Percentiles rank a stretch among this genome's conserved stretches.
Conservation (phyloP, 2,329 filamentous ascomycete genomes). For the Microdochium bolleyi region DNA sequence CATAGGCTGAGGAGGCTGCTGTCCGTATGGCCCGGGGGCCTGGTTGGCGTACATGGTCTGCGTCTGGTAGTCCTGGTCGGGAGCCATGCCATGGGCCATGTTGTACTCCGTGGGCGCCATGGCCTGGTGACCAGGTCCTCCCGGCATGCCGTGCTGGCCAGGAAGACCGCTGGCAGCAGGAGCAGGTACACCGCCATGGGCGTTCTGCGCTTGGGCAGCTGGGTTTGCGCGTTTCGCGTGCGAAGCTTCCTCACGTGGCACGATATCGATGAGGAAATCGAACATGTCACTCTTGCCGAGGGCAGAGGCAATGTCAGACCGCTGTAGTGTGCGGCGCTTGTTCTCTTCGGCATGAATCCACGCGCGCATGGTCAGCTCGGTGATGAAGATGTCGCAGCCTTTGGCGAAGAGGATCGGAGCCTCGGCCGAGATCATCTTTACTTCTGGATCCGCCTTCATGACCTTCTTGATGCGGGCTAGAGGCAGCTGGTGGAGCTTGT, state of each 20-base stretch:
- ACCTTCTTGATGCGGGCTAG: conserved; percentile 99
- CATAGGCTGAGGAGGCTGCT: conserved; percentile 68
- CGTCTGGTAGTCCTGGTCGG: conserved; percentile 73
- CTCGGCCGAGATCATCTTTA: conserved; percentile 99
- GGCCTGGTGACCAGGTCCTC: conserved; percentile 45
- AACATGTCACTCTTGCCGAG: conserved; percentile 99
- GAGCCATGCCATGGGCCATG: conserved; percentile 54
- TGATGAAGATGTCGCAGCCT: conserved; percentile 98
- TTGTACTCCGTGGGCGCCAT: conserved; percentile 55
- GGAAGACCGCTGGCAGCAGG: conserved; percentile 44
- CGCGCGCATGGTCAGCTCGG: conserved; percentile 95
- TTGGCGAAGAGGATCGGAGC: conserved; percentile 97
- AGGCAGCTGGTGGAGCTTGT: conserved; percentile 95
- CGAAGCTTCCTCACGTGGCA: conserved; percentile 88
- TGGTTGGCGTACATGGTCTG: conserved; percentile 76
- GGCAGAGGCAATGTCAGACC: conserved; percentile 92
- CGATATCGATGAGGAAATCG: conserved; percentile 98
- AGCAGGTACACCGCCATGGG: conserved; percentile 28
- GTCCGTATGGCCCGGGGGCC: conserved; percentile 68
- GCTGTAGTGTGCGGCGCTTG: conserved; percentile 89
- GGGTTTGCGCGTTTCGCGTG: conserved; percentile 58
- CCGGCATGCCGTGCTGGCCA: conserved; percentile 41
- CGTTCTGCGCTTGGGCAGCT: conserved; percentile 38
- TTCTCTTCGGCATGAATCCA: conserved; percentile 99
- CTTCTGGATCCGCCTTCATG: conserved; percentile 98